Evolutionary conservation across 768 basidiomycete species (phyloP).

Genomic region (Tephrocybe sp.): DNA sequence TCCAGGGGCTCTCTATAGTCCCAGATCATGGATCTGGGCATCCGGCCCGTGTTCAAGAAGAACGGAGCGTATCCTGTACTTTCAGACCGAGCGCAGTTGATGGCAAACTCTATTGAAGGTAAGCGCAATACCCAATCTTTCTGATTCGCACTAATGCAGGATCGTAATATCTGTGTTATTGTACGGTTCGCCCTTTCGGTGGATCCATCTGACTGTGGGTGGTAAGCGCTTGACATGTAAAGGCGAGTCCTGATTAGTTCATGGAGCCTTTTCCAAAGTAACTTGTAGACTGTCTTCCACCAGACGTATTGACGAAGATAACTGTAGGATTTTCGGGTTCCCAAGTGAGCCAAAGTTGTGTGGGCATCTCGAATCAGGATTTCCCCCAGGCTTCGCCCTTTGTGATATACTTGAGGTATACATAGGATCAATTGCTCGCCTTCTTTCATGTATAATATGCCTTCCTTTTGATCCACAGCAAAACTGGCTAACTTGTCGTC

Average conservation of each 20-base stretch:
- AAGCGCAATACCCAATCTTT: background rate
- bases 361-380: background rate
- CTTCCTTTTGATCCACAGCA: background rate
- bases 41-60: background rate
- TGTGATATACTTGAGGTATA: background rate
- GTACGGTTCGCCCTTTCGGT: background rate
- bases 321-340: background rate
- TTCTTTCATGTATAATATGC: background rate
- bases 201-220: background rate
- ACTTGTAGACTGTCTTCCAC: background rate
- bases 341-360: background rate
- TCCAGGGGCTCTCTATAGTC: background rate
- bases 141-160: background rate
- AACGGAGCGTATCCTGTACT: background rate
- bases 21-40: background rate
- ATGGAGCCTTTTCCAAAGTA: background rate
- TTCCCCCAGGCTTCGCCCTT: background rate
- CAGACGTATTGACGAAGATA: background rate
- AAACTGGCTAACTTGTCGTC: too few relatives aligned
- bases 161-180: background rate
- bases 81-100: background rate
- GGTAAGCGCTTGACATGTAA: background rate
- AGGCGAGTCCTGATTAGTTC: background rate
- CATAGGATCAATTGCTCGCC: background rate
- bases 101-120: background rate